Evolutionary conservation across 2,329 filamentous ascomycete species (phyloP).

Genomic region (Gnomoniopsis smithogilvyi): DNA sequence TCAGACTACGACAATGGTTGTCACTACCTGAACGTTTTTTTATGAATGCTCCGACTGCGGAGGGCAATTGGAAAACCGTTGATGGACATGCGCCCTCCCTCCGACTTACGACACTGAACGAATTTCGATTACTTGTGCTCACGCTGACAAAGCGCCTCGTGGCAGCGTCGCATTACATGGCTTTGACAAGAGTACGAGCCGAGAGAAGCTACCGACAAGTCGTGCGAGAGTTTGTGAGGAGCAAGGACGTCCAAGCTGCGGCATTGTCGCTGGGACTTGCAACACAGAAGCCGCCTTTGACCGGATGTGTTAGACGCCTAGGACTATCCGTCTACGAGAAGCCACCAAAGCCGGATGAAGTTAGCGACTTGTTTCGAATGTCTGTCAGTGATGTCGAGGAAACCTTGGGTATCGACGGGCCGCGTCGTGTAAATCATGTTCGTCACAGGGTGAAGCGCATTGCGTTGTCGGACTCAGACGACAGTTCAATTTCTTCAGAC

Average conservation of each 20-base stretch:
- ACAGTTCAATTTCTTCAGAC: slow-evolving; percentile 1
- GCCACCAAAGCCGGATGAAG: slow-evolving; percentile 19
- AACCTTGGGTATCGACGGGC: slow-evolving; percentile 26
- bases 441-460: slow-evolving; percentile 1
- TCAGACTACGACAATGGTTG: slow-evolving; percentile 60
- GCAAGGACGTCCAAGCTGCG: slow-evolving; percentile 48
- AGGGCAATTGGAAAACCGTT: slow-evolving; percentile 66
- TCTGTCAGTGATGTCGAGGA: slow-evolving; percentile 42
- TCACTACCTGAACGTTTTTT: slow-evolving; percentile 64
- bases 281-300: slow-evolving; percentile 39
- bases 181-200: slow-evolving; percentile 64
- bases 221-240: slow-evolving; percentile 32
- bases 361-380: slow-evolving; percentile 30
- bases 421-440: background rate
- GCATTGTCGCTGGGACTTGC: slow-evolving; percentile 43
- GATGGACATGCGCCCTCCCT: slow-evolving; percentile 63
- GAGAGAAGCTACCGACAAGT: slow-evolving; percentile 30
- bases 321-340: slow-evolving; percentile 45
- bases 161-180: slow-evolving; percentile 65
- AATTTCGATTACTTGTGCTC: slow-evolving; percentile 67
- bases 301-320: slow-evolving; percentile 44
- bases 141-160: slow-evolving; percentile 69
- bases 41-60: slow-evolving; percentile 65
- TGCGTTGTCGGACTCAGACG: background rate
- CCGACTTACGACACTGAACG: slow-evolving; percentile 70